Base-by-base conservation (phyloP, 169 alveolate species). In the Plasmodium fragile region DNA sequence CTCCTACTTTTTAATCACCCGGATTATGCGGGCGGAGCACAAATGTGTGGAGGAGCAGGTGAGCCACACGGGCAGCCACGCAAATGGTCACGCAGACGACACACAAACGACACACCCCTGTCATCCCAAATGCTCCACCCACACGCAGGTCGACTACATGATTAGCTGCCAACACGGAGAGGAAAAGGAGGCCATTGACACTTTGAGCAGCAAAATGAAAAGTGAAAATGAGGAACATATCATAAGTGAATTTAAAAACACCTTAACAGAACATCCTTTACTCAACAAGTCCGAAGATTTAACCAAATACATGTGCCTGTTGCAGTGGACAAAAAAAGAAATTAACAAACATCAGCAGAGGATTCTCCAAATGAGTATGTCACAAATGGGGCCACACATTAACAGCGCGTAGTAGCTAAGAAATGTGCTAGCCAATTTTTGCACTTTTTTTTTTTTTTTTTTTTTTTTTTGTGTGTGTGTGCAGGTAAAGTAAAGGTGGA, bases 401-500 rank as follows among this genome's bases (percentile, higher is more conserved):
- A 8, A 43, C 59, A 49, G 16, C 59, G 22, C 59, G 59, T 5
- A 49, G 22, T 1, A 49, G 32, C 53, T 13, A 7, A 34, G 3
- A 71, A 30, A 18, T 32, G 36, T 0, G 16, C 43, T 10, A 32
- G 3, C 10, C 4, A n/a, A 4, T 73, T 4, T 32, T 30, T 6
- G 53, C 53, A 73, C 53, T 0, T 8, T 18, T 59, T 59, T 59
- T 59, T 55, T 55, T 55, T 55, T 55, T 55, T 71, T 72, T 72
- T 72, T 25, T 6, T 32, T 36, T 32, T 73, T 73, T 73, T 73
- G 39, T 65, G 8, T 49, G 18, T 28, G 39, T 69, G 6, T 53
- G 18, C 75, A 87, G 93, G 53, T 1, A 87, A 77, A 59, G 41
- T 87, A 87, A 87, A 87, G 70, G 55, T 87, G 32, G 89, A 87